Evolutionary conservation across 352 stramenopile genomes (phyloP).

Genomic region (Phytophthora quininea): DNA sequence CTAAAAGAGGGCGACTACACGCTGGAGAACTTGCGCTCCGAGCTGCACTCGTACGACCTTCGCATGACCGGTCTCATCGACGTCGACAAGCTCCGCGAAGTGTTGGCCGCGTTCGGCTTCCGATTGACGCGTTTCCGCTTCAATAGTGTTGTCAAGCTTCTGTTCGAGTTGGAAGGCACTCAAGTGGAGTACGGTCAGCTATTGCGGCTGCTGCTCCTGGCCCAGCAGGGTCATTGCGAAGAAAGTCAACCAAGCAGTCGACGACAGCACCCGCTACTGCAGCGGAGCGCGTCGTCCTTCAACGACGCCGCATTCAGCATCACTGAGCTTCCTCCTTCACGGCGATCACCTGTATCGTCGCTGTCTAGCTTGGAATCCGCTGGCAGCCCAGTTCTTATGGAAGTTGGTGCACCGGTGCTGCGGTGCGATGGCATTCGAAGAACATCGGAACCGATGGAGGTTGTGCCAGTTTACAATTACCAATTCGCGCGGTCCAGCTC

Average conservation of each 20-base stretch:
- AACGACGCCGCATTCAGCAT: constrained; percentile 6
- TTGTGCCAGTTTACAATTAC: not conserved
- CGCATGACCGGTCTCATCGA: constrained; percentile 38
- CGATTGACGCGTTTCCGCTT: constrained; percentile 60
- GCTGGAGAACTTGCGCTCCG: constrained; percentile 34
- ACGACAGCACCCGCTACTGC: constrained; percentile 5
- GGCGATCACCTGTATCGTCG: too few species aligned
- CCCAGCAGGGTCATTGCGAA: constrained; percentile 26
- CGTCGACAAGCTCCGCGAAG: constrained; percentile 45
- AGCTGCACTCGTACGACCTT: constrained; percentile 31
- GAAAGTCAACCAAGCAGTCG: not conserved
- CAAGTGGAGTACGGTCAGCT: constrained; percentile 57
- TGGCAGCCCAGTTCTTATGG: too few species aligned
- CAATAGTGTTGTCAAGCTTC: constrained; percentile 56
- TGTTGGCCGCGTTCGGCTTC: constrained; percentile 49
- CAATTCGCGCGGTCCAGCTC: constrained; percentile 22
- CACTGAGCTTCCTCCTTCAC: too few species aligned
- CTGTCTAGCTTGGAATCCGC: too few species aligned
- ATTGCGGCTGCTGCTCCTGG: constrained; percentile 38
- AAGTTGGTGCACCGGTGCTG: too few species aligned
- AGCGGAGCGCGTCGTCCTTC: constrained; percentile 20
- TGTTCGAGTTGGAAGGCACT: constrained; percentile 51
- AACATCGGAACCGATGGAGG: too few species aligned
- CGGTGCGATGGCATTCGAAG: too few species aligned
- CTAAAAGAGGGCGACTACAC: constrained; percentile 24